A percentile compares a stretch with the other conserved stretches of the same genome.
These are phyloP conservation scores for Cryptococcus wingfieldii DNA, from an alignment of 1,284 basidiomycete genomes.

Conservation along the genomic window DNA sequence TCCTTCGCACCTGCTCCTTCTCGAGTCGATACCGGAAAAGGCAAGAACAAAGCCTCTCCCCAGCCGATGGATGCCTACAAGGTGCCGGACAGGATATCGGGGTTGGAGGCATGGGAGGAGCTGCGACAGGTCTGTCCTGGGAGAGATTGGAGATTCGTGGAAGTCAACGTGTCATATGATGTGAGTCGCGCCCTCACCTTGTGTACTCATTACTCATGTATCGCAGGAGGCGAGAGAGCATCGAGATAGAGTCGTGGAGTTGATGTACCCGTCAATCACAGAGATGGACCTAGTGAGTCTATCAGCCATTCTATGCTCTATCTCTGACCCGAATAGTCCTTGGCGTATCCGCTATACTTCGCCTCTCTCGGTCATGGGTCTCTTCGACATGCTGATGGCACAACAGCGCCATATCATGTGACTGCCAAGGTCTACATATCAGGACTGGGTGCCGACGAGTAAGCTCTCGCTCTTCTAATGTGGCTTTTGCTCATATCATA, in stretches of 20 bases:
- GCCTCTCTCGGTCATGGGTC: constrained; percentile 74
- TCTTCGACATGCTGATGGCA: constrained; percentile 50
- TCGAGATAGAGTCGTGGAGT: constrained; percentile 59
- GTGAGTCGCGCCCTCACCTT: constrained; percentile 51
- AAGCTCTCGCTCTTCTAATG: constrained; percentile 8
- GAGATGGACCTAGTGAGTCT: constrained; percentile 83
- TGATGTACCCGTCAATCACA: constrained; percentile 76
- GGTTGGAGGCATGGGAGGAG: constrained; percentile 70
- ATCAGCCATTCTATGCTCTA: neutral
- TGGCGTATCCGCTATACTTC: constrained; percentile 88
- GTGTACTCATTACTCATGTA: neutral
- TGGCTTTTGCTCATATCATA: neutral
- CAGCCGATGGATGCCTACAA: constrained; percentile 37
- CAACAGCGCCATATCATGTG: constrained; percentile 60
- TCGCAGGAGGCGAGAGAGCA: constrained; percentile 62
- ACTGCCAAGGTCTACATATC: constrained; percentile 78
- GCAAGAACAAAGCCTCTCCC: constrained; percentile 2
- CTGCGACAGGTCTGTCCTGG: constrained; percentile 65
- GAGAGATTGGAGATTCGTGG: constrained; percentile 85
- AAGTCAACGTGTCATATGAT: constrained; percentile 76
- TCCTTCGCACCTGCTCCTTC: constrained; percentile 58
- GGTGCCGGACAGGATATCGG: constrained; percentile 85
- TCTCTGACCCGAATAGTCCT: constrained; percentile 57
- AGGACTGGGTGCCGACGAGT: constrained; percentile 91
- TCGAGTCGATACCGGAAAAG: constrained; percentile 8